Evolutionary conservation across 257 asterid species (phyloP), one percentile per base, ranked within the genome.

Genomic region (Jacaranda copaia): DNA sequence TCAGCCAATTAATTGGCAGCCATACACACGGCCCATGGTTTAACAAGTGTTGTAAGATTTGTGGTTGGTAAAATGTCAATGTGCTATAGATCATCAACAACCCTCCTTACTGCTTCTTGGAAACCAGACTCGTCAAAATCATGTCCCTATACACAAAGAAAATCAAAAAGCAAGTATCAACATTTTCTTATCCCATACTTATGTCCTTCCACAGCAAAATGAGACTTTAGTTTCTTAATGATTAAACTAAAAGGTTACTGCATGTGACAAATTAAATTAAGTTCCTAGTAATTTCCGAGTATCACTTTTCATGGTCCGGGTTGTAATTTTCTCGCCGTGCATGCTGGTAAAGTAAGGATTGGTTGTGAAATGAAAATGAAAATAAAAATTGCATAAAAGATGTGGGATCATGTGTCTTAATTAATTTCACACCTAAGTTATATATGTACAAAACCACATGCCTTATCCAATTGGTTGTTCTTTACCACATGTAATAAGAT

Each of bases 91-190:
- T 87, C 87, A 79, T 68, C 85, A 77, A 78, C 83, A 18, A 83
- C 81, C 74, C 87, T 82, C 75, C 78, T 87, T 16, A 90, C 81
- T 43, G 87, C 90, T 91, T 91, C 98, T 39, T 57, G 87, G 94
- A 93, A 89, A 68, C 87, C 79, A 78, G 87, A 77, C 77, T 82
- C 86, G 89, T 88, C 93, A 89, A 90, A 91, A 78, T 84, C 93
- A 72, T 81, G 88, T 48, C 88, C 91, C 96, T 91, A 39, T 40
- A 64, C 5, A 72, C 62, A 82, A 38, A 73, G 2, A 62, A 74
- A 79, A 62, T 70, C 53, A 49, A 73, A 42, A 51, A 14, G 65
- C 12, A 61, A 16, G 32, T 0, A 79, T 62, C 70, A 46, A 70
- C 6, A 58, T 25, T 7, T 3, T 6, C 8, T 19, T 15, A 0